Evolutionary conservation across 306 rosid species (phyloP).

Genomic region (Oxytropis ochrocephala): DNA sequence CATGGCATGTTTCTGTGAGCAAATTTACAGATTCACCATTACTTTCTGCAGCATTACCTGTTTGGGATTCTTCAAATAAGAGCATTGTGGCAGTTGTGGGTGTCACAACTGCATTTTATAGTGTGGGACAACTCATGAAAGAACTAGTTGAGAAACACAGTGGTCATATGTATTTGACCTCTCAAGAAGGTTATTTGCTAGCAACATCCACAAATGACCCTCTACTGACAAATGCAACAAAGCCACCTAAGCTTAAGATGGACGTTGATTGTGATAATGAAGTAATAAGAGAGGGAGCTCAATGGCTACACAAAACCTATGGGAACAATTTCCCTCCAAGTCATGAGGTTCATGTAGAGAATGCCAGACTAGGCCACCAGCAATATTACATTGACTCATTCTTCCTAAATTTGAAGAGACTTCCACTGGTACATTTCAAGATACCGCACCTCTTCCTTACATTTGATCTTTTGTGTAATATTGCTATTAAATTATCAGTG

Average conservation of each 20-base stretch:
- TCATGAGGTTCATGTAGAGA: conserved; percentile 76
- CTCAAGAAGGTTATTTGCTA: conserved; percentile 81
- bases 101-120: conserved; percentile 80
- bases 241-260: conserved; percentile 69
- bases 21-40: conserved; percentile 82
- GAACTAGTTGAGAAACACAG: conserved; percentile 84
- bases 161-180: conserved; percentile 87
- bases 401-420: conserved; percentile 81
- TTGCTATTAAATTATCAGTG: background rate
- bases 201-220: conserved; percentile 85
- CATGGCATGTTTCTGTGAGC: conserved; percentile 95
- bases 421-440: conserved; percentile 70
- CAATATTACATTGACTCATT: conserved; percentile 86
- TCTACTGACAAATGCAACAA: conserved; percentile 51
- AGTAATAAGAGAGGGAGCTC: conserved; percentile 64
- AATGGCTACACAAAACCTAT: conserved; percentile 56
- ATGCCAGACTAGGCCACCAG: conserved; percentile 56
- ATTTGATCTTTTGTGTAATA: background rate
- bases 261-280: conserved; percentile 62
- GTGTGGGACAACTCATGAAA: conserved; percentile 92
- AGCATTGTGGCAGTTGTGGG: conserved; percentile 93
- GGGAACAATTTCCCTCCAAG: conserved; percentile 60
- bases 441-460: background rate
- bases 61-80: conserved; percentile 67
- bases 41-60: conserved; percentile 96